Base-by-base conservation (phyloP, 192 early-diverging fungal genomes). In the Podila verticillata region DNA sequence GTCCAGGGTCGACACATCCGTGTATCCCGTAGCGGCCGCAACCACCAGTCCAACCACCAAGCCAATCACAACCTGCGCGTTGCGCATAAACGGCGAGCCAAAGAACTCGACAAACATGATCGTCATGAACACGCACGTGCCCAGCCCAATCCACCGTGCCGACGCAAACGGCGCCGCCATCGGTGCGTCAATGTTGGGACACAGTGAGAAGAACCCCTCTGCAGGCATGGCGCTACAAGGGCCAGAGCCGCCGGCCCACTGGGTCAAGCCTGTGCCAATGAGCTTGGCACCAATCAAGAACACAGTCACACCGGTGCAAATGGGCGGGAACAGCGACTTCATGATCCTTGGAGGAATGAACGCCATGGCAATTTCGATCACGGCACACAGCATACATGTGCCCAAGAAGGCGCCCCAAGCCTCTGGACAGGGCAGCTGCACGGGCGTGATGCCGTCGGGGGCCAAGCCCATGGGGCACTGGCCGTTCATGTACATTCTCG, bases 31-130 rank as follows among this genome's bases (percentile, higher is more conserved):
- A 19, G 83, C 87, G 39, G 80, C 87, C 48, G 87, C 87, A 47
- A 88, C 85, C n/a, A 86, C 68, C 26, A 77, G 64, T 31, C 87
- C 87, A 6, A 88, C 69, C 32, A 85, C 56, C 15, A 88, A 57
- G 15, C 84, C 87, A 74, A 88, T 70, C 19, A 88, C 82, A 12
- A 87, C 82, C 48, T 82, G 75, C 13, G 87, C 75, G 57, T 83
- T 88, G 54, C 86, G 86, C 87, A 88, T 83, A 44, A 88, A 88
- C 0, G 85, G 74, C 1, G 87, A 88, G 8, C 87, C 87, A 63
- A 88, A 70, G 26, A 86, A 75, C 61, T 88, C 87, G 28, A 88
- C 74, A 56, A 88, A 61, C 48, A 88, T 66, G 58, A 88, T 88
- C 20, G 87, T 87, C 57, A 79, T 74, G 63, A 86, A 88, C 8